Evolutionary conservation across 2,329 filamentous ascomycete species (phyloP), one percentile per base, ranked within the genome.

Genomic region (Rutstroemia sp.): DNA sequence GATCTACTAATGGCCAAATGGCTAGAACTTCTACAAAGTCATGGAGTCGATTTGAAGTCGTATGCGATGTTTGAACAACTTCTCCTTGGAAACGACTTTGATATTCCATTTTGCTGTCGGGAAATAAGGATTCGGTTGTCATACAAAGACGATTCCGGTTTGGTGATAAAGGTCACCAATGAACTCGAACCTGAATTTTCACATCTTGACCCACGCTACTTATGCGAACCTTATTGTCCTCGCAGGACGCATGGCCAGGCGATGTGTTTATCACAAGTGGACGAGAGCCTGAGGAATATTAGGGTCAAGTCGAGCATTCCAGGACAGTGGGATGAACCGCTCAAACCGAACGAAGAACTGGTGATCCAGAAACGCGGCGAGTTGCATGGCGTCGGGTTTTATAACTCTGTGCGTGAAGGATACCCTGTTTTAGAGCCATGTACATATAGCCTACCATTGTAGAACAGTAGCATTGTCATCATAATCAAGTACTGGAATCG

Each of bases 151-250:
- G 30, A 14, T 5, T 10, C 38, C 3, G 9, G 16, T 21, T 10
- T 49, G 21, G 16, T n/a, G 1, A 21, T 54, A 1, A 30, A 55
- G 5, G 25, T 54, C 14, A 18, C 18, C 9, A 47, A 39, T 53
- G 14, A 18, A 3, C 46, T 41, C 38, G 12, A n/a, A 4, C 30
- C 52, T 0, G 12, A 49, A 23, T 56, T 44, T 14, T 41, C 47
- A 14, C 49, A 60, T 41, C 49, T 56, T 4, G 52, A 58, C 38
- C 45, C 58, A 0, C 12, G n/a, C 7, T 60, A 53, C 18, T 23
- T 54, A 46, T 58, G 58, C 9, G 39, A 50, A 38, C 30, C 16
- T 18, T 5, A 18, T 3, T 23, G 5, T 1, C 23, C n/a, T 3
- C 2, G 41, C 18, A 27, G 42, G 21, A 2, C 0, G 0, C 18